Evolutionary conservation across 306 rosid genomes (phyloP), one percentile per base, ranked within the genome.

Genomic region (Gleditsia sinensis): DNA sequence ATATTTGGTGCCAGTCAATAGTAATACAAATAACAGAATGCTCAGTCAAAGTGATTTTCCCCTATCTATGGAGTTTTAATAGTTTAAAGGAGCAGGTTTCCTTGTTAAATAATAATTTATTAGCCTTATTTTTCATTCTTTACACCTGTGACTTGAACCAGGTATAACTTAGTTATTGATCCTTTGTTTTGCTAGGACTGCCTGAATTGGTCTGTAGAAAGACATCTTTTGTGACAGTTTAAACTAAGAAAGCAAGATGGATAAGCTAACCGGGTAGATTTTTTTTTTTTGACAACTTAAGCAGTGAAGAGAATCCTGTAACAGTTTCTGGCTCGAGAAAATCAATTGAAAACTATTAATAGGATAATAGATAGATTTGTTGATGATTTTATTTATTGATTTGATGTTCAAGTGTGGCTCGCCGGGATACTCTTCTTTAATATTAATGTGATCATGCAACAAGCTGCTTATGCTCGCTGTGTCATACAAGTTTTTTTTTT

Each of bases 1-100:
- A 51, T 53, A 53, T 36, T 51, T 43, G 55, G 53, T n/a, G n/a
- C n/a, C n/a, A n/a, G n/a, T n/a, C n/a, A n/a, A 43, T 65, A 9
- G 39, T 24, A 21, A 20, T 23, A 65, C 27, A 66, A 45, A 43
- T 14, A 25, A 17, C 0, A 58, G 57, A 72, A 57, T 21, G 19
- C 20, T 40, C 54, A 40, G 20, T 40, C 42, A 9, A 19, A 16
- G 20, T 71, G 20, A 37, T 25, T 55, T 36, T 17, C 46, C 37
- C 20, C 48, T 25, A 10, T 34, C 9, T 20, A 61, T 34, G 67
- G 67, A 60, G 16, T 17, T 2, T 60, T 59, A 1, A n/a, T 0
- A 59, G 16, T 30, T 59, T 59, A 59, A 6, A 40, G 43, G 24
- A 59, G 66, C 30, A 36, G 28, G 67, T n/a, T n/a, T n/a, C n/a